Evolutionary conservation across 2,329 filamentous ascomycete genomes (phyloP).

Genomic region (Fusarium paranaense): DNA sequence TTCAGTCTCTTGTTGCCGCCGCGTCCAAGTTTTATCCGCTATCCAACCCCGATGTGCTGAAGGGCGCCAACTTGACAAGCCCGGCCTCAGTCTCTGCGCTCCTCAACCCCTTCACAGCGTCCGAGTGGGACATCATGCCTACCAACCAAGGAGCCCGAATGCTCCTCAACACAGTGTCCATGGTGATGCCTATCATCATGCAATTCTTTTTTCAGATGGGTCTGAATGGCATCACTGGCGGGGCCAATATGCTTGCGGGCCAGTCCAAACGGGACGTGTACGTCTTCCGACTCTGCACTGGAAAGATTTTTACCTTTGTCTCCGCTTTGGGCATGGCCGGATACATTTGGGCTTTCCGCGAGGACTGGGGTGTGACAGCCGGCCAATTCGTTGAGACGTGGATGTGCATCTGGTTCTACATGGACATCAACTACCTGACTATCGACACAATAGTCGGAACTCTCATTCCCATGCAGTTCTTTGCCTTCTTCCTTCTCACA

Average conservation of each 20-base stretch:
- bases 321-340: constrained; percentile 52
- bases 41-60: background rate
- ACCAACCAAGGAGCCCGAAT: constrained; percentile 47
- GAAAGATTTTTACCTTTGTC: constrained; percentile 47
- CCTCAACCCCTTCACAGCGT: constrained; percentile 45
- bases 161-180: constrained; percentile 52
- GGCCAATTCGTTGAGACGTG: constrained; percentile 41
- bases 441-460: constrained; percentile 48
- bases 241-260: background rate
- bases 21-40: constrained; percentile 39
- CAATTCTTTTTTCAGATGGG: constrained; percentile 40
- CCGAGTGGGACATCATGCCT: constrained; percentile 42
- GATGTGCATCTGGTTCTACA: constrained; percentile 52
- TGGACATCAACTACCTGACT: constrained; percentile 55
- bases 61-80: constrained; percentile 31
- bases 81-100: constrained; percentile 37
- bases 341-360: constrained; percentile 57
- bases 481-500: constrained; percentile 55
- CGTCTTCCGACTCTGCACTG: constrained; percentile 36
- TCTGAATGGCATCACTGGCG: constrained; percentile 4
- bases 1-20: constrained; percentile 41
- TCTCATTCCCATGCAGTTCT: constrained; percentile 48
- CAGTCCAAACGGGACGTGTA: constrained; percentile 35
- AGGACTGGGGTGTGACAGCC: constrained; percentile 52
- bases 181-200: constrained; percentile 49